Evolutionary conservation across 2,329 filamentous ascomycete species (phyloP).

Genomic region (Verticillium tricorpus): DNA sequence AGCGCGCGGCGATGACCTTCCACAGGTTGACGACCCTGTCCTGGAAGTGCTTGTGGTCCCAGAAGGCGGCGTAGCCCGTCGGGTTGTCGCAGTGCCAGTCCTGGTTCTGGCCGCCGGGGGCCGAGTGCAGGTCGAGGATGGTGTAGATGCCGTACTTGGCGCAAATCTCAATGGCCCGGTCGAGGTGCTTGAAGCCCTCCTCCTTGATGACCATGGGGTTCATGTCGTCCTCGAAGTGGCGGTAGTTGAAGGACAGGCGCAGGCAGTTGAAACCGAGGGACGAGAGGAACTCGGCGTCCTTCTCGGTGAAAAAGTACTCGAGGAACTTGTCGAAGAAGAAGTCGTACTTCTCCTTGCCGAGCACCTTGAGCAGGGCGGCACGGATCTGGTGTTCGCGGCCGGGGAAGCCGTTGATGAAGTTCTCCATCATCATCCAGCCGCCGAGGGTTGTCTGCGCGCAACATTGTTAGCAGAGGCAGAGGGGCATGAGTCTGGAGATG

Average conservation of each 20-base stretch:
- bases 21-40: conserved; percentile 39
- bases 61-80: conserved; percentile 34
- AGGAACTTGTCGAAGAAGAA: conserved; percentile 57
- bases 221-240: conserved; percentile 49
- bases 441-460: conserved; percentile 20
- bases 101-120: conserved; percentile 41
- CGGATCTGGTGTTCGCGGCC: conserved; percentile 55
- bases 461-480: not conserved
- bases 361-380: conserved; percentile 44
- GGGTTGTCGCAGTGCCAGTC: conserved; percentile 41
- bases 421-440: conserved; percentile 45
- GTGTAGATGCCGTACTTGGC: conserved; percentile 35
- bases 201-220: conserved; percentile 42
- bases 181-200: conserved; percentile 43
- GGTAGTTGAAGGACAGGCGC: conserved; percentile 57
- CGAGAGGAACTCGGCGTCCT: conserved; percentile 54
- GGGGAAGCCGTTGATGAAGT: conserved; percentile 60
- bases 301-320: conserved; percentile 54
- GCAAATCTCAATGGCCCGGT: conserved; percentile 42
- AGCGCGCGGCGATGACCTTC: conserved; percentile 35
- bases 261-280: conserved; percentile 53
- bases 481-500: too few relatives aligned
- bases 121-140: conserved; percentile 39
- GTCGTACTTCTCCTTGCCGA: conserved; percentile 52
- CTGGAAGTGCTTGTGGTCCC: conserved; percentile 42